These are phyloP conservation scores for Haberlea rhodopensis DNA, from an alignment of 257 asterid species.

Conservation along the genomic window DNA sequence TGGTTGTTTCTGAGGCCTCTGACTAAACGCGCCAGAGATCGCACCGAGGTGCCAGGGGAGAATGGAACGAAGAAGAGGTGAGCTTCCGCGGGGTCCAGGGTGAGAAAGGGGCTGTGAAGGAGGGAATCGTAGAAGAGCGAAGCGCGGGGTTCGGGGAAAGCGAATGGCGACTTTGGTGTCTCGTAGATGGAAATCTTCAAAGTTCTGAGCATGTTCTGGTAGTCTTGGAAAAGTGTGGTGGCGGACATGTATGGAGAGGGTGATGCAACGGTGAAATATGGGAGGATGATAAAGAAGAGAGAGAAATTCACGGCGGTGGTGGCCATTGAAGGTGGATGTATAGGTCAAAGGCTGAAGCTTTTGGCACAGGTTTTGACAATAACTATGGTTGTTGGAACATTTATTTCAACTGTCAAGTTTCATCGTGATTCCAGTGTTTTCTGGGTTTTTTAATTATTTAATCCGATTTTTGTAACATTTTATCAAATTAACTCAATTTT, in stretches of 20 bases:
- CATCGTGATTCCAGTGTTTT: no score
- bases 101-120: constrained; percentile 53
- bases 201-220: constrained; percentile 56
- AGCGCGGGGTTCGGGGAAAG: constrained; percentile 38
- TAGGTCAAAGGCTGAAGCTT: not conserved
- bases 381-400: constrained; percentile 21
- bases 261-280: constrained; percentile 29
- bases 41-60: constrained; percentile 58
- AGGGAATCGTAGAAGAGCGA: constrained; percentile 64
- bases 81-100: constrained; percentile 59
- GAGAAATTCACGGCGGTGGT: constrained; percentile 9
- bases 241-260: constrained; percentile 62
- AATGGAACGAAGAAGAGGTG: constrained; percentile 78
- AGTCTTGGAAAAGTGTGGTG: constrained; percentile 48
- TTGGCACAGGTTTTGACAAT: not conserved
- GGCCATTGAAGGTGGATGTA: constrained; percentile 38
- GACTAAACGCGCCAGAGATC: constrained; percentile 60
- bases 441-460: no score
- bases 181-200: constrained; percentile 68
- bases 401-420: not conserved
- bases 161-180: constrained; percentile 35
- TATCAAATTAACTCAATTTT: no score
- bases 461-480: no score
- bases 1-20: constrained; percentile 44
- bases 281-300: constrained; percentile 23